Evolutionary conservation across 177 flowering plant genomes (phyloP), one percentile per base, ranked within the genome.

Genomic region (Tripterygium wilfordii): DNA sequence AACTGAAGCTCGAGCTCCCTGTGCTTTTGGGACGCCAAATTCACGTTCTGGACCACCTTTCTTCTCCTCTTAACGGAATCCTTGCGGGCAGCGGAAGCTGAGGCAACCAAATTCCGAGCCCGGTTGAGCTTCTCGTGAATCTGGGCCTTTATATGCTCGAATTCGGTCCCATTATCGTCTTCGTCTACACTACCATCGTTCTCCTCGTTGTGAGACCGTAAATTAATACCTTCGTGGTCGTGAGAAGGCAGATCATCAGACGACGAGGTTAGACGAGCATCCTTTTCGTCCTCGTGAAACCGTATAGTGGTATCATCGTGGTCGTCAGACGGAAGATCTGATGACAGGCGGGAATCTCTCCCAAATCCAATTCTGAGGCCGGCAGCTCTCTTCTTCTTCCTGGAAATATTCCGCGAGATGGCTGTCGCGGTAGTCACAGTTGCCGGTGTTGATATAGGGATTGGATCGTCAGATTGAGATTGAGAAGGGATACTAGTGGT

Each of bases 351-450:
- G 31, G 56, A 6, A 29, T 67, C 78, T 50, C 88, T 64, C 6
- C 70, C 90, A 39, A 83, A 83, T 15, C 88, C 91, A 50, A 86
- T 76, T 58, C 82, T 57, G 25, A 81, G 33, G 18, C 73, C 67
- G 16, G 67, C 63, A 29, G 69, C 65, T 45, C 65, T 67, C 71
- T 74, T 81, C 47, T 83, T 86, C 82, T 66, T 78, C 32, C 84
- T 70, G 6, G 80, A 67, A 48, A 48, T 19, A 49, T 69, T 76
- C 9, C 77, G 64, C 26, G 61, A 30, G 29, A 66, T 10, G 2
- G 56, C 0, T 4, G 67, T 9, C 27, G 23, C 27, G 16, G 55
- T 10, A 25, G 41, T 12, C 18, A 23, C 20, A 37, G 53, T n/a
- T n/a, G n/a, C n/a, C n/a, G n/a, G n/a, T n/a, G n/a, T n/a, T n/a